These are phyloP conservation scores for Tetrapisispora pingtungensis DNA, from an alignment of 805 yeast genomes.

Conservation along the genomic window DNA sequence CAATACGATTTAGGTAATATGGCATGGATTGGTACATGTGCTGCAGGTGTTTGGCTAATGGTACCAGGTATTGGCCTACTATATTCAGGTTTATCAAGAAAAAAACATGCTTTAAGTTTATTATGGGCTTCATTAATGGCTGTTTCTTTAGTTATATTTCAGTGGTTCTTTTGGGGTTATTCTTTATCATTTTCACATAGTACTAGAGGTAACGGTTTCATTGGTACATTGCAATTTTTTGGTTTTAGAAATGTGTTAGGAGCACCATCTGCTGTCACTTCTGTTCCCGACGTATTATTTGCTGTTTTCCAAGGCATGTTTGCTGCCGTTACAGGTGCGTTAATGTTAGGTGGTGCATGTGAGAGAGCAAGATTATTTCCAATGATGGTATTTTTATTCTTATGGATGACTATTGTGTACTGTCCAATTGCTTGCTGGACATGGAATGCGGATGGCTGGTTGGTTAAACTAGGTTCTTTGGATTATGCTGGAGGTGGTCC, in stretches of 20 bases:
- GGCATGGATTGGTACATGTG: slow-evolving; percentile 78
- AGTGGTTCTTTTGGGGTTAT: slow-evolving; percentile 99
- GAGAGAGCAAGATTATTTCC: slow-evolving; percentile 96
- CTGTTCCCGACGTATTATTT: slow-evolving; percentile 83
- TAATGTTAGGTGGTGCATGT: slow-evolving; percentile 96
- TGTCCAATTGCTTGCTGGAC: slow-evolving; percentile 97
- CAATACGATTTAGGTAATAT: slow-evolving; percentile 66
- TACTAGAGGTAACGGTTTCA: slow-evolving; percentile 49
- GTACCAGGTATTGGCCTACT: slow-evolving; percentile 90
- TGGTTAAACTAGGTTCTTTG: slow-evolving; percentile 66
- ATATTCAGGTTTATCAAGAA: slow-evolving; percentile 88
- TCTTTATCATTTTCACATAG: slow-evolving; percentile 74
- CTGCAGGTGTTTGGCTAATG: slow-evolving; percentile 87
- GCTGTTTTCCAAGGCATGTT: slow-evolving; percentile 95
- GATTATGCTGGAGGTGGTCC: slow-evolving; percentile 99
- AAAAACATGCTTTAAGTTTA: slow-evolving; percentile 89
- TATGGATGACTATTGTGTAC: slow-evolving; percentile 93
- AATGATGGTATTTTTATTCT: slow-evolving; percentile 86
- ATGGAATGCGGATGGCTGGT: slow-evolving; percentile 94
- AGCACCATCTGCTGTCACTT: slow-evolving; percentile 54
- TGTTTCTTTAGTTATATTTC: slow-evolving; percentile 71
- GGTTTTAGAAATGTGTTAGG: slow-evolving; percentile 76
- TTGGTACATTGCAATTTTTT: slow-evolving; percentile 76
- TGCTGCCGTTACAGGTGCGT: slow-evolving; percentile 83
- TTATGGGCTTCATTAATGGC: slow-evolving; percentile 94